Evolutionary conservation across 192 early-diverging fungal species (phyloP).

Genomic region (Coemansia sp.): DNA sequence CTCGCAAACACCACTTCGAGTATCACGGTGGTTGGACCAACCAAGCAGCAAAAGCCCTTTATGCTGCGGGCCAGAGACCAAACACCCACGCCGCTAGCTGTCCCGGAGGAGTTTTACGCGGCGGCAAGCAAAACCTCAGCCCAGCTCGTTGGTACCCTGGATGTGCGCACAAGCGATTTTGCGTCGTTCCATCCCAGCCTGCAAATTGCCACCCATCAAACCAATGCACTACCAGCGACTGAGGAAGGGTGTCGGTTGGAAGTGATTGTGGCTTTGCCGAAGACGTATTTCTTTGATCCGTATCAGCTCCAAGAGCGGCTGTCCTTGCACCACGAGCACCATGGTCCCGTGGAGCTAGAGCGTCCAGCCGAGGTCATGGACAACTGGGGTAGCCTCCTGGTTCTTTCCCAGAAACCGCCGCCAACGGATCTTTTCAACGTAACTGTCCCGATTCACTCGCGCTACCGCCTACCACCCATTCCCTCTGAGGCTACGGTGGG

Average conservation of each 20-base stretch:
- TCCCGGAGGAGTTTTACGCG: conserved; percentile 23
- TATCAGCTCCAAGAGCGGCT: conserved; percentile 32
- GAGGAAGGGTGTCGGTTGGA: conserved; percentile 17
- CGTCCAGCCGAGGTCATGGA: conserved; percentile 31
- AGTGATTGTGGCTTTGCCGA: conserved; percentile 15
- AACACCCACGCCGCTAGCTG: background rate
- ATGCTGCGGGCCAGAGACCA: background rate
- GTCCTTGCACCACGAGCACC: conserved; percentile 9
- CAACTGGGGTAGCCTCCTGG: conserved; percentile 42
- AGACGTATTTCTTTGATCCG: conserved; percentile 45
- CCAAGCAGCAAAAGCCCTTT: background rate
- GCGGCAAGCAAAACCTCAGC: conserved; percentile 14
- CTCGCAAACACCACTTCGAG: conserved; percentile 20
- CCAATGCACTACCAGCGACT: background rate
- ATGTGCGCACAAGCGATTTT: conserved; percentile 15
- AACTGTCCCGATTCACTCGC: conserved; percentile 35
- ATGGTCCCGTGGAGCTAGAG: conserved; percentile 38
- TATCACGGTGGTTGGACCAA: conserved; percentile 36
- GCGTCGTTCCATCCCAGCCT: conserved; percentile 39
- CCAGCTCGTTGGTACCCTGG: conserved; percentile 2
- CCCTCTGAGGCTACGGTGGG: conserved; percentile 18
- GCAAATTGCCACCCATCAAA: conserved; percentile 3
- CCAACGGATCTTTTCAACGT: conserved; percentile 2
- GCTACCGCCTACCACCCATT: conserved; percentile 35
- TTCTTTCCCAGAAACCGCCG: conserved; percentile 14